Conservation (phyloP, 2,329 filamentous ascomycete genomes). For the Colletotrichum sp. region DNA sequence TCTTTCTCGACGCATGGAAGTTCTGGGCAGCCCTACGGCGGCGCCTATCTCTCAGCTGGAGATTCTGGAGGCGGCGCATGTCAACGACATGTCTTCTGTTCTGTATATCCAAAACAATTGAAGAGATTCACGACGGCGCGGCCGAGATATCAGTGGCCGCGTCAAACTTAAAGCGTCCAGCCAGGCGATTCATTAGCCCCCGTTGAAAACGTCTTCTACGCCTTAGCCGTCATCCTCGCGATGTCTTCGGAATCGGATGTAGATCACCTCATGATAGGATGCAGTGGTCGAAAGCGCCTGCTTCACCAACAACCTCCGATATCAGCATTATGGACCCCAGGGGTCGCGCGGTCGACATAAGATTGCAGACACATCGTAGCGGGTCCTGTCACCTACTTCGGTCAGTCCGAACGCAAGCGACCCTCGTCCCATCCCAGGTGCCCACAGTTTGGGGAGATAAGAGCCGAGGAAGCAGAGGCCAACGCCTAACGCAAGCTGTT, state of each 20-base stretch:
- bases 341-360: background rate
- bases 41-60: background rate
- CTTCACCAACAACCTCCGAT: background rate
- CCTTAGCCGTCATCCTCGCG: background rate
- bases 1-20: background rate
- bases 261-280: slow-evolving; percentile 4
- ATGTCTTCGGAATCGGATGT: background rate
- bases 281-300: background rate
- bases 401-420: slow-evolving; percentile 2
- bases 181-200: background rate
- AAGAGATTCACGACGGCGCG: background rate
- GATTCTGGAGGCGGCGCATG: background rate
- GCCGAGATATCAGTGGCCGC: background rate
- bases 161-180: background rate
- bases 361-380: background rate
- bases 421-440: background rate
- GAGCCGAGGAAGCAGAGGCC: slow-evolving; percentile 18
- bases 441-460: slow-evolving; percentile 15
- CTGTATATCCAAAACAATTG: background rate
- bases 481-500: slow-evolving; percentile 11
- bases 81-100: background rate
- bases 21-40: background rate
- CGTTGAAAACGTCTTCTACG: background rate
- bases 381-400: slow-evolving; percentile 7
- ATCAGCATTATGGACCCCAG: background rate